Conservation (phyloP, 306 rosid genomes). For the Cucurbita maxima region DNA sequence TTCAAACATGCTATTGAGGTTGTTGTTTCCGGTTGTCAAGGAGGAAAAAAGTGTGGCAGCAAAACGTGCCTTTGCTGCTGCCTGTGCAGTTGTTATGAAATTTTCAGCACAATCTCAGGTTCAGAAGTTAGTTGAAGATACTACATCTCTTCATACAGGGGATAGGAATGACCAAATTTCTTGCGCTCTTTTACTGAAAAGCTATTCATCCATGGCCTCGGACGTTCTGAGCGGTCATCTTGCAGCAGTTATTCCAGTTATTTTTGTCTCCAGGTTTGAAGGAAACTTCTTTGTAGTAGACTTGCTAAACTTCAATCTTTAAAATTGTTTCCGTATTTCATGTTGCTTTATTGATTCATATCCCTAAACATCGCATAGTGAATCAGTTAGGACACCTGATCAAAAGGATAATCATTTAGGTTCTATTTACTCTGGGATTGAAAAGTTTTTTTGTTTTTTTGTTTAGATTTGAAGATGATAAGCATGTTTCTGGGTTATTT, state of each 20-base stretch:
- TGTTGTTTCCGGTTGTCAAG: slow-evolving; percentile 75
- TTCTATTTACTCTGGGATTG: background rate
- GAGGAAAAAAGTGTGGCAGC: slow-evolving; percentile 70
- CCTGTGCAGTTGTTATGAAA: slow-evolving; percentile 61
- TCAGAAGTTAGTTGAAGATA: slow-evolving; percentile 70
- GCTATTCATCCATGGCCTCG: slow-evolving; percentile 63
- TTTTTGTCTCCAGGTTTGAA: slow-evolving; percentile 74
- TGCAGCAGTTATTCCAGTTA: slow-evolving; percentile 49
- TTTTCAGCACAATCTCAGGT: slow-evolving; percentile 48
- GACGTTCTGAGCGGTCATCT: slow-evolving; percentile 76
- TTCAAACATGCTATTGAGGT: slow-evolving; percentile 54
- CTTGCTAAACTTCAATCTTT: background rate
- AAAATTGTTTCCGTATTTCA: background rate
- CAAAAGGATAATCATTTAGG: background rate
- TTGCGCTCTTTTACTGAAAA: slow-evolving; percentile 67
- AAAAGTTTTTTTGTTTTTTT: background rate
- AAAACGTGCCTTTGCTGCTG: slow-evolving; percentile 85
- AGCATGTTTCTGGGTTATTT: slow-evolving; percentile 49
- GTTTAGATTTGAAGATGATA: slow-evolving; percentile 78
- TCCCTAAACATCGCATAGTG: background rate
- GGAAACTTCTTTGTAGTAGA: slow-evolving; percentile 8
- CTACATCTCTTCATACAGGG: slow-evolving; percentile 60
- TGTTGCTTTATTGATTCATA: background rate
- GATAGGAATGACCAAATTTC: slow-evolving; percentile 76
- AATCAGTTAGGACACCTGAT: background rate